A percentile compares a stretch with the other conserved stretches of the same genome.
These are phyloP conservation scores for Solanum gandarillasii DNA, from an alignment of 257 asterid species.

Conservation along the genomic window DNA sequence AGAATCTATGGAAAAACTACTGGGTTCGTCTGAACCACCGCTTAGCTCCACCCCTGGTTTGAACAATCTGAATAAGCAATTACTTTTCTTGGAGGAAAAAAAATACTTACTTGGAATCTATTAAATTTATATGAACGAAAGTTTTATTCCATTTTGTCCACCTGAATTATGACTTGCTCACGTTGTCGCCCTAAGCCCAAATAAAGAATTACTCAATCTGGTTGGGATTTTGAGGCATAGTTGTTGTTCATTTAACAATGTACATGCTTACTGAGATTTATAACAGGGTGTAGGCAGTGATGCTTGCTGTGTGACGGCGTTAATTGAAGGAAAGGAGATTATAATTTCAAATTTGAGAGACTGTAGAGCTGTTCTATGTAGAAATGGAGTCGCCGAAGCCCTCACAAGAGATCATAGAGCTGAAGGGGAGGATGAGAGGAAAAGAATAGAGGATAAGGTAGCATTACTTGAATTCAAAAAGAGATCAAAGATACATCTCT, in stretches of 20 bases:
- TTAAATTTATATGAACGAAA: no score
- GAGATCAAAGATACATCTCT: background rate
- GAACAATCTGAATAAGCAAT: no score
- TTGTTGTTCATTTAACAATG: background rate
- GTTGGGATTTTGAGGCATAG: background rate
- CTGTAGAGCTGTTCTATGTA: conserved; percentile 43
- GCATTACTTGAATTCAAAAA: background rate
- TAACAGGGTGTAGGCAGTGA: conserved; percentile 66
- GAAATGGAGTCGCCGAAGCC: conserved; percentile 49
- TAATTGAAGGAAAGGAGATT: conserved; percentile 62
- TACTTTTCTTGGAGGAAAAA: no score
- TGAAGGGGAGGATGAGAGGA: conserved; percentile 56
- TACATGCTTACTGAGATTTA: background rate
- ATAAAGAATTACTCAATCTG: background rate
- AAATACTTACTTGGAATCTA: no score
- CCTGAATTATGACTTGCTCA: no score
- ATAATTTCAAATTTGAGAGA: conserved; percentile 72
- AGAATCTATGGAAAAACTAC: no score
- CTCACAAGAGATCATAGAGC: conserved; percentile 69
- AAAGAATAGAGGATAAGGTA: conserved; percentile 69
- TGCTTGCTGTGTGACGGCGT: conserved; percentile 69
- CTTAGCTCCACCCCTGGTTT: no score
- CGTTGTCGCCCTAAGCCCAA: background rate
- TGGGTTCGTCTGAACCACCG: no score
- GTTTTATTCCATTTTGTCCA: no score